Evolutionary conservation across 2,329 filamentous ascomycete species (phyloP).

Genomic region (Aspergillus sp.): DNA sequence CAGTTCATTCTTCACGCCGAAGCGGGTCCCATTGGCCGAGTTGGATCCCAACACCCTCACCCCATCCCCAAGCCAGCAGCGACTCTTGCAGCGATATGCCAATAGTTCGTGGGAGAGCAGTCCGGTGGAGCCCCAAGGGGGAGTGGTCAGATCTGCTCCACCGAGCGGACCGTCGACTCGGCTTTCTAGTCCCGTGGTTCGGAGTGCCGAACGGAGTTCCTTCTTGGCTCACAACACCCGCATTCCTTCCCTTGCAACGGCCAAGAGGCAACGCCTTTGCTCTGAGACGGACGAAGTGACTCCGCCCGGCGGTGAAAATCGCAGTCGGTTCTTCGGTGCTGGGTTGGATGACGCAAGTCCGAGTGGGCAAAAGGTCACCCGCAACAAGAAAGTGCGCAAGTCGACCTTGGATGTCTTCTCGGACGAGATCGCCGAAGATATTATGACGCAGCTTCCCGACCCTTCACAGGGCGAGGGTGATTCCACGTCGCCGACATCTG

Average conservation of each 20-base stretch:
- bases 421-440: conserved; percentile 53
- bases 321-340: conserved; percentile 50
- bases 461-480: conserved; percentile 10
- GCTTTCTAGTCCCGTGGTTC: conserved; percentile 42
- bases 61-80: conserved; percentile 64
- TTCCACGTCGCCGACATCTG: background rate
- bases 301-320: conserved; percentile 31
- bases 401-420: conserved; percentile 52
- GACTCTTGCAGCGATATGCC: conserved; percentile 54
- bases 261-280: conserved; percentile 53
- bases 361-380: conserved; percentile 33
- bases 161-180: conserved; percentile 34
- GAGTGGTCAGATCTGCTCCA: conserved; percentile 33
- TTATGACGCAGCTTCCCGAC: conserved; percentile 47
- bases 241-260: conserved; percentile 45
- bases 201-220: conserved; percentile 38
- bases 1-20: conserved; percentile 64
- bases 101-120: conserved; percentile 56
- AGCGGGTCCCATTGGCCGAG: conserved; percentile 63
- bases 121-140: conserved; percentile 43
- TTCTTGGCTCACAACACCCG: conserved; percentile 40
- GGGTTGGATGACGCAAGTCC: conserved; percentile 37
- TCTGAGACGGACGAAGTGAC: conserved; percentile 43
- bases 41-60: conserved; percentile 67
- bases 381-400: conserved; percentile 43